Percentiles rank a stretch among this genome's conserved stretches.
Evolutionary conservation across 2,329 filamentous ascomycete species (phyloP).

Genomic region (Botryotinia calthae): DNA sequence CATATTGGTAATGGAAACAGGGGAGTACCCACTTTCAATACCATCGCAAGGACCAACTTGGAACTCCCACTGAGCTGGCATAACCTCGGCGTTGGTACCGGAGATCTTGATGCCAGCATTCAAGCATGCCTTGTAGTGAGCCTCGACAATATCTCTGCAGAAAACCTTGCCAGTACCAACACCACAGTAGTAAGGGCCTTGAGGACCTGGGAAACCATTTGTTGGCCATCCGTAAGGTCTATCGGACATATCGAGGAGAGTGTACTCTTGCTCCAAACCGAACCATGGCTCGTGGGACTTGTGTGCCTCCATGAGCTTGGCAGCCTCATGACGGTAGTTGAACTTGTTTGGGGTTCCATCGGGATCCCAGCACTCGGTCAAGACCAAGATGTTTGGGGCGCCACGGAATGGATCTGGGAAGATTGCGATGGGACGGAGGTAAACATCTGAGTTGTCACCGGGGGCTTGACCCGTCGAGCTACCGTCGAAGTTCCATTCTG

Average conservation of each 20-base stretch:
- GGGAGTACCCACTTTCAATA: slow-evolving; percentile 64
- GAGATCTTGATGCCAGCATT: slow-evolving; percentile 91
- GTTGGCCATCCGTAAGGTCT: slow-evolving; percentile 91
- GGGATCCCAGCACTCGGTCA: slow-evolving; percentile 90
- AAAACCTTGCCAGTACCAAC: slow-evolving; percentile 96
- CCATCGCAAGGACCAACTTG: slow-evolving; percentile 88
- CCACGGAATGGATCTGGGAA: slow-evolving; percentile 91
- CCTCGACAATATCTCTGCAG: slow-evolving; percentile 96
- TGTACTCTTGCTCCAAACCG: slow-evolving; percentile 98
- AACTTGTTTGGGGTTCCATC: slow-evolving; percentile 96
- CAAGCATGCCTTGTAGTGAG: slow-evolving; percentile 82
- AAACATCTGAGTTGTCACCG: slow-evolving; percentile 95
- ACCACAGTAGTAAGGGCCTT: slow-evolving; percentile 97
- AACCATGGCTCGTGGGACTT: slow-evolving; percentile 89
- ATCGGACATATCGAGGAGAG: slow-evolving; percentile 78
- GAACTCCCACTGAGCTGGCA: slow-evolving; percentile 98
- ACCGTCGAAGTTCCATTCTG: slow-evolving; percentile 82
- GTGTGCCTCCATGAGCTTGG: slow-evolving; percentile 85
- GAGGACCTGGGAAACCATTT: slow-evolving; percentile 74
- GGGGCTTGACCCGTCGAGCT: slow-evolving; percentile 91
- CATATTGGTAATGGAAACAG: slow-evolving; percentile 14
- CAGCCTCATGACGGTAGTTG: slow-evolving; percentile 94
- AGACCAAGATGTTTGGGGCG: slow-evolving; percentile 88
- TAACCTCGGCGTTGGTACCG: slow-evolving; percentile 98
- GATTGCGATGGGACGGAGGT: slow-evolving; percentile 85